Evolutionary conservation across 2,329 filamentous ascomycete species (phyloP), one percentile per base, ranked within the genome.

Genomic region (Pseudogymnoascus sp.): DNA sequence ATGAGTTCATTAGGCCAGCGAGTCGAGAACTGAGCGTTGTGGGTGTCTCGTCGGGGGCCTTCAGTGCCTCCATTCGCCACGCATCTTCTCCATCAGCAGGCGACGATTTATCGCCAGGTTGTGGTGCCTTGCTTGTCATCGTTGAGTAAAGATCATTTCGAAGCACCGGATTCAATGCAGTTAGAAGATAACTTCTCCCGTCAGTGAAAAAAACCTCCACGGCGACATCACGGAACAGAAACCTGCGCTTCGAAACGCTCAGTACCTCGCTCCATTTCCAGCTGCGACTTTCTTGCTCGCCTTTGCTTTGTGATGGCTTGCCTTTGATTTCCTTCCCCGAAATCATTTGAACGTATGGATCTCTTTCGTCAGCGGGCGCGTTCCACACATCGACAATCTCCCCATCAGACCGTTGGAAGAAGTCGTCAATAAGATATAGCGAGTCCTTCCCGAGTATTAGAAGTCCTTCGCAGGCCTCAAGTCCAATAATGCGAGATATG

Each of bases 141-240:
- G 88, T 89, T 13, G 80, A 78, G 65, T 89, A 91, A 2, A 99
- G 77, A 61, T 92, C 89, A 69, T 99, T 90, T 63, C 94, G 83
- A 35, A 84, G 77, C 30, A 76, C 74, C 0, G 88, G 80, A 34
- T 88, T 90, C 61, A 91, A 87, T 2, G 91, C 85, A 0, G 92
- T 97, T 61, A 99, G 74, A 13, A 99, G 79, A 71, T 97, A 99
- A 74, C 94, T 99, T 60, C 91, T 86, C 1, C 94, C 94, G 70
- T 99, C 95, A 0, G 91, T 92, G 71, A 99, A 99, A 75, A 99
- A 99, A 2, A 96, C 82, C 70, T 99, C 94, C n/a, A 97, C 85
- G 0, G 90, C 91, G 10, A 99, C 94, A 69, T 99, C 92, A 23
- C 94, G 86, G 73, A 97, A 96, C 3, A 99, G 75, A 72, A 97